Evolutionary conservation across 2,329 filamentous ascomycete species (phyloP).

Genomic region (Colletotrichum kahawae): DNA sequence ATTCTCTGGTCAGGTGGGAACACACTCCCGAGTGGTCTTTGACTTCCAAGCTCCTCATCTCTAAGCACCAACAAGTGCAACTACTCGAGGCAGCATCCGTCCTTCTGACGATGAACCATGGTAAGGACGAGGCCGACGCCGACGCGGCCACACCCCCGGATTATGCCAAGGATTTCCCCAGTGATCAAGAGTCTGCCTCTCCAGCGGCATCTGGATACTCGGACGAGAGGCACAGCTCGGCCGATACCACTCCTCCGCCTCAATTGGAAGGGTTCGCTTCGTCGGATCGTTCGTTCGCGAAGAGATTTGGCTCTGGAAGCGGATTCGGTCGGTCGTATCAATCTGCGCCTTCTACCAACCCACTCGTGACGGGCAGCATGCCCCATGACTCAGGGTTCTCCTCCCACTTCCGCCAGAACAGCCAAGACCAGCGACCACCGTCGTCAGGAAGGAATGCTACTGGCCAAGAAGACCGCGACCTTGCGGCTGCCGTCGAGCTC

Average conservation of each 20-base stretch:
- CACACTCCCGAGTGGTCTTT: slow-evolving; percentile 98
- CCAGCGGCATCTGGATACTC: slow-evolving; percentile 83
- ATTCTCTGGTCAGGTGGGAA: slow-evolving; percentile 80
- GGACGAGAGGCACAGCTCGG: slow-evolving; percentile 80
- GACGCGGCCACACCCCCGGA: slow-evolving; percentile 67
- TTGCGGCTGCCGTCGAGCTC: slow-evolving; percentile 88
- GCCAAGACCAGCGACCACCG: slow-evolving; percentile 71
- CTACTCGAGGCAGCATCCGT: slow-evolving; percentile 97
- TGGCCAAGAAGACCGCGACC: slow-evolving; percentile 83
- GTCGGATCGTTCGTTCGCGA: slow-evolving; percentile 53
- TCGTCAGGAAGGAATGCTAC: slow-evolving; percentile 79
- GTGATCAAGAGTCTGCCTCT: slow-evolving; percentile 80
- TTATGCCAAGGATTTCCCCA: slow-evolving; percentile 71
- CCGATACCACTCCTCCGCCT: slow-evolving; percentile 91
- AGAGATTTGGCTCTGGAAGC: slow-evolving; percentile 63
- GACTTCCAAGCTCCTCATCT: slow-evolving; percentile 97
- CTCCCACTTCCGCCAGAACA: slow-evolving; percentile 73
- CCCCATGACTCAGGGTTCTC: slow-evolving; percentile 53
- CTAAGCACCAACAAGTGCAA: slow-evolving; percentile 99
- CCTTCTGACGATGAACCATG: slow-evolving; percentile 82
- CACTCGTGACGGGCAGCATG: slow-evolving; percentile 53
- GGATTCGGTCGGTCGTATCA: slow-evolving; percentile 82
- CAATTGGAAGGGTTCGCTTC: slow-evolving; percentile 68
- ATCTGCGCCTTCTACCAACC: slow-evolving; percentile 65
- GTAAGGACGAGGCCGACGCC: slow-evolving; percentile 48